Evolutionary conservation across 208 protist species (phyloP), one percentile per base, ranked within the genome.

Genomic region (Leishmania turanica): DNA sequence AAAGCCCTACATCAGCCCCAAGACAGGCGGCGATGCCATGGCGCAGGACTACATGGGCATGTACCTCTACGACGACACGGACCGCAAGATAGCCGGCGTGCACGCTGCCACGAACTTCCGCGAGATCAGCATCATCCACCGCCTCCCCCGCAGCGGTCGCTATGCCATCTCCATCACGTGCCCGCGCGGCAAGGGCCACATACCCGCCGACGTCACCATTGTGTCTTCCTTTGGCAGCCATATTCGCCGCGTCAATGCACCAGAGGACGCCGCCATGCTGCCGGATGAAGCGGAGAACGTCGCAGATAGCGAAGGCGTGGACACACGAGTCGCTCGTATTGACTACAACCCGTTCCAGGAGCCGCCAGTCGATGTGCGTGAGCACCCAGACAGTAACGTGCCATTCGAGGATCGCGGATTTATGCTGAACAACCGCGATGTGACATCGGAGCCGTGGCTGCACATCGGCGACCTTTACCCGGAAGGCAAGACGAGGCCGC

Each of bases 71-170:
- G 86, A 94, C 74, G 86, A 89, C 66, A 84, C 84, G 21, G 87
- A 95, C 72, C 69, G 85, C n/a, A 85, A 84, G 53, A 88, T 96
- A 34, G 78, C 82, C 62, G 91, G 90, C 65, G 90, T 95, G 47
- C 85, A 91, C 68, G 86, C 88, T 9, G 93, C 93, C 15, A 96
- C 91, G n/a, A 96, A 96, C 83, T 96, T 90, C 73, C 91, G 93
- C 47, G 93, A 96, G 72, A 93, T 90, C 49, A 90, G 90, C 71
- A 53, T 95, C 74, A 89, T 93, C 19, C 87, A 94, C 53, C 88
- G 87, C 60, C 75, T 92, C 5, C 84, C 87, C 4, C 75, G 78
- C 31, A 88, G 87, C 74, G 93, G 91, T 2, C 89, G 90, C 21
- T 95, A 96, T 70, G 91, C 93, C 17, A 66, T 95, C 45, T 93